A percentile compares a stretch with the other conserved stretches of the same genome.
Conservation (phyloP, 495 filamentous ascomycete species). For the Paragyromitra xinjiangensis region DNA sequence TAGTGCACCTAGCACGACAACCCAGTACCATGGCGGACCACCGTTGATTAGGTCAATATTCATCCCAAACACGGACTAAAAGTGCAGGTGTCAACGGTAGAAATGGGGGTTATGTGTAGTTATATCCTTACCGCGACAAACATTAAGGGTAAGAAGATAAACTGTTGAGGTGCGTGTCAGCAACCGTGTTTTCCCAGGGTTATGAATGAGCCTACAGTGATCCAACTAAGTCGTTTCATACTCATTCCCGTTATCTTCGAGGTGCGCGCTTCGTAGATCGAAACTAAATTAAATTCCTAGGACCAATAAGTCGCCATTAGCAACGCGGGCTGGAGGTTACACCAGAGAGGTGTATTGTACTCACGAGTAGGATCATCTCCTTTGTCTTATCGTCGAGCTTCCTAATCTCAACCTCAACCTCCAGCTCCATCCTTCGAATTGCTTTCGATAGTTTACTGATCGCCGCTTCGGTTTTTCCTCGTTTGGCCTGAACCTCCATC, state of each 20-base stretch:
- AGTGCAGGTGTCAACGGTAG: neutral
- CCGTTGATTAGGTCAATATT: slow-evolving; percentile 54
- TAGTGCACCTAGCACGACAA: neutral
- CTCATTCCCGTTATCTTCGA: slow-evolving; percentile 44
- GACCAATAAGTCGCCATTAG: neutral
- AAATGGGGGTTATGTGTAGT: neutral
- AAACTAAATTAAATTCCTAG: slow-evolving; percentile 54
- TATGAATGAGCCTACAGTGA: slow-evolving; percentile 44
- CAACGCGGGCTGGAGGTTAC: neutral
- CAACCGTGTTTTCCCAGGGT: neutral
- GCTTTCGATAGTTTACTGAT: neutral
- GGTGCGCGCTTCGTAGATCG: slow-evolving; percentile 48
- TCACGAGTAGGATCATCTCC: slow-evolving; percentile 26
- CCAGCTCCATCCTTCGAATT: slow-evolving; percentile 13
- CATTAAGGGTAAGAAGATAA: slow-evolving; percentile 57
- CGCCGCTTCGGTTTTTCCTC: neutral
- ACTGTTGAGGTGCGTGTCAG: slow-evolving; percentile 39
- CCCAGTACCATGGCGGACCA: slow-evolving; percentile 23
- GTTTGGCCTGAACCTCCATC: neutral
- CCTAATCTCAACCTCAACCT: neutral
- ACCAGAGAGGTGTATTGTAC: neutral
- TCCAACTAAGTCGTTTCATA: slow-evolving; percentile 59
- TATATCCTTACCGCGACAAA: slow-evolving; percentile 52
- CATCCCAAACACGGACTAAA: slow-evolving; percentile 58
- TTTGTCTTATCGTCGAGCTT: slow-evolving; percentile 25